phyloP scores from a whole-genome alignment of 2,329 filamentous ascomycete species.

The Didymella pinodella region DNA sequence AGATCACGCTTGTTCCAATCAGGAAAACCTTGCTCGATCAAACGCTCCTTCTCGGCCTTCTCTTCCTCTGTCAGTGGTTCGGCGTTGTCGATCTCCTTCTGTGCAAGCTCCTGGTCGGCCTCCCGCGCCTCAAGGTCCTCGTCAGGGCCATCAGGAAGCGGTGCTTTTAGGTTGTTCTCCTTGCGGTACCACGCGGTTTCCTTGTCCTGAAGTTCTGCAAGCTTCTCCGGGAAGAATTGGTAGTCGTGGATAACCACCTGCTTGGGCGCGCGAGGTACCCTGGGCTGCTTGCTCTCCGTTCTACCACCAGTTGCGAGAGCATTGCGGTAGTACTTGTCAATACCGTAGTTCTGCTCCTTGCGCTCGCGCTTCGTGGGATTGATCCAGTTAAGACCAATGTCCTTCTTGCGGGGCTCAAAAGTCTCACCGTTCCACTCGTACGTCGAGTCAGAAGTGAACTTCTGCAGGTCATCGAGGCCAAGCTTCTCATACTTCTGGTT shows the following conservation, averaged over 20 bases:
- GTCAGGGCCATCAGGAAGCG: slow-evolving; percentile 85
- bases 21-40: slow-evolving; percentile 85
- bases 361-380: slow-evolving; percentile 98
- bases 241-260: slow-evolving; percentile 94
- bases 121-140: slow-evolving; percentile 86
- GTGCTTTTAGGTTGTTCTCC: slow-evolving; percentile 94
- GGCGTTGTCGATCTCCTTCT: slow-evolving; percentile 92
- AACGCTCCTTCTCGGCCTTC: slow-evolving; percentile 80
- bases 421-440: slow-evolving; percentile 99
- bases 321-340: slow-evolving; percentile 98
- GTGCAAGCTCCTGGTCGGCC: slow-evolving; percentile 84
- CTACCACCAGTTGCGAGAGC: slow-evolving; percentile 82
- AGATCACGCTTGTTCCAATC: slow-evolving; percentile 98
- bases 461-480: slow-evolving; percentile 94
- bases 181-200: slow-evolving; percentile 97
- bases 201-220: slow-evolving; percentile 90
- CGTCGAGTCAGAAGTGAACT: slow-evolving; percentile 95
- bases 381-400: slow-evolving; percentile 94
- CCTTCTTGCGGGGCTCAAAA: slow-evolving; percentile 83
- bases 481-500: slow-evolving; percentile 96
- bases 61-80: slow-evolving; percentile 89
- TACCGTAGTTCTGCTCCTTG: slow-evolving; percentile 97
- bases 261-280: slow-evolving; percentile 93
- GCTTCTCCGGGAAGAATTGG: slow-evolving; percentile 88
- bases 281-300: slow-evolving; percentile 86